Percentiles rank a stretch among this genome's conserved stretches.
phyloP scores from a whole-genome alignment of 257 asterid species.

The Echium plantagineum region DNA sequence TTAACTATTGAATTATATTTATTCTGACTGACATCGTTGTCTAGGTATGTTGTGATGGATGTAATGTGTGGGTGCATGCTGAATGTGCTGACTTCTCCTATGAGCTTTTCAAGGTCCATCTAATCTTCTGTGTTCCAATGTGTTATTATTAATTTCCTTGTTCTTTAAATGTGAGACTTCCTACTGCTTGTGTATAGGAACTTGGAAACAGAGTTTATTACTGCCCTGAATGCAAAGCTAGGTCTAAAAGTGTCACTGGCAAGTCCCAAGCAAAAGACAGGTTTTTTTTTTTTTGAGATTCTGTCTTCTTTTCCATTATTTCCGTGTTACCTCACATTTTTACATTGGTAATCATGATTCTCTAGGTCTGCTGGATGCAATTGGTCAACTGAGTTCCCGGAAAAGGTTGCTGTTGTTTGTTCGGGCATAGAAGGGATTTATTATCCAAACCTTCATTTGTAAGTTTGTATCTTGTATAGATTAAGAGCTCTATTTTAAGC shows the following conservation, averaged over 20 bases:
- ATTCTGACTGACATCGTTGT: neutral
- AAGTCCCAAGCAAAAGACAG: constrained; percentile 16
- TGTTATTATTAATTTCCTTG: neutral
- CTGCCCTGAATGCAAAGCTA: constrained; percentile 78
- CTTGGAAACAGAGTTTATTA: constrained; percentile 44
- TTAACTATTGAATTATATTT: neutral
- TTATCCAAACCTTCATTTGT: constrained; percentile 70
- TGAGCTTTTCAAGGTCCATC: constrained; percentile 49
- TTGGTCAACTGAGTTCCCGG: constrained; percentile 37
- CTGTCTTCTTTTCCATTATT: constrained; percentile 8
- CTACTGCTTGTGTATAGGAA: constrained; percentile 29
- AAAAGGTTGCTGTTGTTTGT: constrained; percentile 64
- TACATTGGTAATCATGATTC: constrained; percentile 1
- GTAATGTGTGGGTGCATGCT: constrained; percentile 96
- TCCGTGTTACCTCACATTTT: constrained; percentile 3
- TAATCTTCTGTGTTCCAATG: constrained; percentile 6
- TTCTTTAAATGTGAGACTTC: neutral
- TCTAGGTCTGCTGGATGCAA: constrained; percentile 38
- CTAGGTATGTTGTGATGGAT: constrained; percentile 86
- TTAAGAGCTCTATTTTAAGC: neutral
- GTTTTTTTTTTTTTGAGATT: constrained; percentile 7
- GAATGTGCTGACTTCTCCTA: constrained; percentile 68
- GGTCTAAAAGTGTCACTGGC: constrained; percentile 28
- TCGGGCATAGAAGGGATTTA: constrained; percentile 65
- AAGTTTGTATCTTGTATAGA: constrained; percentile 17